These are phyloP conservation scores for Yarrowia osloensis DNA, from an alignment of 805 yeast genomes.

Conservation along the genomic window DNA sequence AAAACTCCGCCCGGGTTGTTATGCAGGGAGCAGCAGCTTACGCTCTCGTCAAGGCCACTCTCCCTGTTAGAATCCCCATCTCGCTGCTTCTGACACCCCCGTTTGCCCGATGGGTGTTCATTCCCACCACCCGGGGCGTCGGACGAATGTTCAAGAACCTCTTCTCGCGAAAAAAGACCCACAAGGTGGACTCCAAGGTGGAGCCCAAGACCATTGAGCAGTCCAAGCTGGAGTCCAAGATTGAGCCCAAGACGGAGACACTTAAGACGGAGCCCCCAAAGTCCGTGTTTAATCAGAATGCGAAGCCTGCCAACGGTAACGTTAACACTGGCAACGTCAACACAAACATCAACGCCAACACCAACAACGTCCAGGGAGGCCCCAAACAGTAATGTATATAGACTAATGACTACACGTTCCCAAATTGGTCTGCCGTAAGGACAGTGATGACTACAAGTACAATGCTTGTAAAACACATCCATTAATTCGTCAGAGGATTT, in stretches of 20 bases:
- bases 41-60: constrained; percentile 59
- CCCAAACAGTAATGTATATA: not conserved
- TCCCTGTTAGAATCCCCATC: constrained; percentile 56
- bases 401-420: not conserved
- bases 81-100: constrained; percentile 59
- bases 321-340: no score
- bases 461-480: no score
- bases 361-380: not conserved
- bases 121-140: constrained; percentile 48
- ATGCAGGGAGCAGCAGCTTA: constrained; percentile 77
- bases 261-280: not conserved
- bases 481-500: no score
- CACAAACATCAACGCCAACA: no score
- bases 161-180: constrained; percentile 28
- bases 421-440: no score
- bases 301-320: no score
- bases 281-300: not conserved
- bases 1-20: constrained; percentile 56
- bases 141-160: constrained; percentile 7
- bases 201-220: not conserved
- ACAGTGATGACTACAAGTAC: no score
- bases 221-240: not conserved
- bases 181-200: not conserved
- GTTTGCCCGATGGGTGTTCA: constrained; percentile 54
- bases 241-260: not conserved